Evolutionary conservation across 2,329 filamentous ascomycete species (phyloP).

Genomic region (Alternaria triticina): DNA sequence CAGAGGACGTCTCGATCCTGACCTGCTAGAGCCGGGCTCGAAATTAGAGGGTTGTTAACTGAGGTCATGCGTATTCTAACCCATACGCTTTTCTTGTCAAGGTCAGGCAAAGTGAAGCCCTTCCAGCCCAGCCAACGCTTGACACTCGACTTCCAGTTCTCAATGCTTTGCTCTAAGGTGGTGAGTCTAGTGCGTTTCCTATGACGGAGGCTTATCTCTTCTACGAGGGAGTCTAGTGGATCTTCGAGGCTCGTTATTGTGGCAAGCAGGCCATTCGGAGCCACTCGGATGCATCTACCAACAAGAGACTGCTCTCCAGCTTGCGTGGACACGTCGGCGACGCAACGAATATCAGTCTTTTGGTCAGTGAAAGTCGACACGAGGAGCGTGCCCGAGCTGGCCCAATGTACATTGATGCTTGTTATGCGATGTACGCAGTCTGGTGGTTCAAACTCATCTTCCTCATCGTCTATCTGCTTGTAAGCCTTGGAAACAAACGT

Average conservation of each 20-base stretch:
- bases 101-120: slow-evolving; percentile 37
- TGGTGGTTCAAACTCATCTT: slow-evolving; percentile 4
- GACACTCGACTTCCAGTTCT: slow-evolving; percentile 43
- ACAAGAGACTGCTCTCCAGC: slow-evolving; percentile 25
- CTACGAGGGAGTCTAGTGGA: slow-evolving; percentile 24
- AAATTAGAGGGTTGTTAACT: slow-evolving; percentile 2
- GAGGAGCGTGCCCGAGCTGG: slow-evolving; percentile 44
- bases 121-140: slow-evolving; percentile 45
- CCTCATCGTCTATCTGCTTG: slow-evolving; percentile 10
- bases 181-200: slow-evolving; percentile 34
- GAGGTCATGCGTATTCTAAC: slow-evolving; percentile 38
- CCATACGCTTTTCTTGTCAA: slow-evolving; percentile 38
- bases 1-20: slow-evolving; percentile 43
- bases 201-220: slow-evolving; percentile 28
- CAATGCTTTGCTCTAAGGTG: slow-evolving; percentile 38
- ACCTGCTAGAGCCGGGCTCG: slow-evolving; percentile 19
- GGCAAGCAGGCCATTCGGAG: slow-evolving; percentile 43
- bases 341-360: slow-evolving; percentile 30
- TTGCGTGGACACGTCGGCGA: slow-evolving; percentile 20
- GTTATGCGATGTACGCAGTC: slow-evolving; percentile 32
- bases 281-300: slow-evolving; percentile 42
- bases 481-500: slow-evolving; percentile 41
- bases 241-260: slow-evolving; percentile 41
- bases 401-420: slow-evolving; percentile 41
- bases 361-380: slow-evolving; percentile 37